Percentiles rank a stretch among this genome's conserved stretches.
These are phyloP conservation scores for Diaporthe sp. DNA, from an alignment of 2,329 filamentous ascomycete species.

Conservation along the genomic window DNA sequence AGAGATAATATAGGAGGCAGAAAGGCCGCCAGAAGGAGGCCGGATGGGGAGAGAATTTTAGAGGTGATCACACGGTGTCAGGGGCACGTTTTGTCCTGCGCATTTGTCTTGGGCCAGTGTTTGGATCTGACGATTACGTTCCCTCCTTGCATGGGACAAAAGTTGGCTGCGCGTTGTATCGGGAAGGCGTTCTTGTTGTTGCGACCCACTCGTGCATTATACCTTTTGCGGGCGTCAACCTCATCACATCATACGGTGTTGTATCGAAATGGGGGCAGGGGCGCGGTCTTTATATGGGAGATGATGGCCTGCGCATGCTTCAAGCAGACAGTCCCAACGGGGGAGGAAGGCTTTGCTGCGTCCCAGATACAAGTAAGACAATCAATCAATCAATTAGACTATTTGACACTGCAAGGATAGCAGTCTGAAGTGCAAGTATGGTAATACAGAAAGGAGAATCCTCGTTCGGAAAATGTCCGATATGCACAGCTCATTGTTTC, in stretches of 20 bases:
- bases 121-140: slow-evolving; percentile 27
- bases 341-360: slow-evolving; percentile 9
- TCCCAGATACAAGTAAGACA: slow-evolving; percentile 27
- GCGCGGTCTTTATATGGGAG: slow-evolving; percentile 7
- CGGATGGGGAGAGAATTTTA: slow-evolving; percentile 1
- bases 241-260: slow-evolving; percentile 25
- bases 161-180: slow-evolving; percentile 29
- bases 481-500: not conserved
- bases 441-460: slow-evolving; percentile 4
- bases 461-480: too few relatives aligned
- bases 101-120: slow-evolving; percentile 25
- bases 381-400: slow-evolving; percentile 28
- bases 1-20: not conserved
- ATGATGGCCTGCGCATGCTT: not conserved
- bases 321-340: not conserved
- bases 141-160: slow-evolving; percentile 25
- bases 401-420: slow-evolving; percentile 26
- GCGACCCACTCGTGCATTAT: slow-evolving; percentile 27
- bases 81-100: slow-evolving; percentile 5
- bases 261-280: slow-evolving; percentile 6
- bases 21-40: not conserved
- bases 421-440: slow-evolving; percentile 16
- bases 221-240: slow-evolving; percentile 28
- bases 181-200: slow-evolving; percentile 27
- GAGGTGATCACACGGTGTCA: slow-evolving; percentile 4